Evolutionary conservation across 1,284 basidiomycete genomes (phyloP).

Genomic region (Entoloma clypeatum): DNA sequence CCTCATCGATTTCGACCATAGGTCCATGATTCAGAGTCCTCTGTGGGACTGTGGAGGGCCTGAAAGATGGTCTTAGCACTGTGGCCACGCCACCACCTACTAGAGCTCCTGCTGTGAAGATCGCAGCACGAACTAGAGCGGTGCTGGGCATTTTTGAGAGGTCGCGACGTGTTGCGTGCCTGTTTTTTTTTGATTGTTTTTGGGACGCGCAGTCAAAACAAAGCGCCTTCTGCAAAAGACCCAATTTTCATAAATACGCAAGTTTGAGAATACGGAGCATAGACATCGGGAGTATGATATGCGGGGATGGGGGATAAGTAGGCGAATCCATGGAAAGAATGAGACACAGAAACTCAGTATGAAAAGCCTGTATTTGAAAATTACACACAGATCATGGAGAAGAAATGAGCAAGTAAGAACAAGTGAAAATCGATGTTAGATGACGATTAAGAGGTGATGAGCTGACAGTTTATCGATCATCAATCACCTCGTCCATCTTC

Average conservation of each 20-base stretch:
- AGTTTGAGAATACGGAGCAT: slow-evolving; percentile 17
- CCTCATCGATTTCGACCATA: slow-evolving; percentile 35
- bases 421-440: slow-evolving; percentile 20
- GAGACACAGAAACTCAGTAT: slow-evolving; percentile 26
- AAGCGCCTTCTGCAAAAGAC: slow-evolving; percentile 8
- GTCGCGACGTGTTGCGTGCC: neutral
- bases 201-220: neutral
- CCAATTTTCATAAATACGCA: slow-evolving; percentile 25
- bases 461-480: slow-evolving; percentile 12
- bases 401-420: slow-evolving; percentile 15
- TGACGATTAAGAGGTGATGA: slow-evolving; percentile 13
- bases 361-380: slow-evolving; percentile 27
- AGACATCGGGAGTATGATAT: slow-evolving; percentile 21
- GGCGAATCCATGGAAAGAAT: slow-evolving; percentile 30
- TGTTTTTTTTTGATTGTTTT: too few relatives aligned
- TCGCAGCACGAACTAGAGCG: slow-evolving; percentile 55
- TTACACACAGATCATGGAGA: slow-evolving; percentile 31
- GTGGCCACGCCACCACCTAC: slow-evolving; percentile 63
- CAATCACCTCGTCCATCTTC: slow-evolving; percentile 37
- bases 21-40: slow-evolving; percentile 21
- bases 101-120: slow-evolving; percentile 68
- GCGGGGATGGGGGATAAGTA: slow-evolving; percentile 13
- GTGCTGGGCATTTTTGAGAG: slow-evolving; percentile 32
- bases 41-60: slow-evolving; percentile 16
- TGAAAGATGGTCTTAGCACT: slow-evolving; percentile 10